Evolutionary conservation across 2,329 filamentous ascomycete species (phyloP), one percentile per base, ranked within the genome.

Genomic region (Coleophoma cylindrospora): DNA sequence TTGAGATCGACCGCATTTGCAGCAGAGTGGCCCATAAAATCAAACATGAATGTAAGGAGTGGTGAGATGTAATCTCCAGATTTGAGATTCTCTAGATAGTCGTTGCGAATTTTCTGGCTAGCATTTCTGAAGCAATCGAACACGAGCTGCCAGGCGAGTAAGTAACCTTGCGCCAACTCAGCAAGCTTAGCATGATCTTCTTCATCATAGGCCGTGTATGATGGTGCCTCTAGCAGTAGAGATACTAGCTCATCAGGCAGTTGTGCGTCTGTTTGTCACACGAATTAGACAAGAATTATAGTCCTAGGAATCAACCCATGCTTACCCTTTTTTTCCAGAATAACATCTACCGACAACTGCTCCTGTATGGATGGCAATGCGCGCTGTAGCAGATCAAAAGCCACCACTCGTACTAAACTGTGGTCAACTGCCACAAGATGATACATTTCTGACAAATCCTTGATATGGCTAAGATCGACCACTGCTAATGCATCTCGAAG

Each of bases 81-180:
- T 64, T 91, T 94, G 50, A 99, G 78, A 51, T 87, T 82, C 21
- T 89, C 81, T 0, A 83, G 80, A 61, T 96, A 97, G 61, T 91
- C 84, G 51, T 81, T 82, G 58, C 90, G 87, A 14, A 97, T 83
- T 60, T 90, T 89, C 66, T 88, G 86, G 0, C 91, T 89, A 12
- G 91, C 83, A 17, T 83, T 81, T 15, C 76, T 74, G 63, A 92
- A 95, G 41, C 92, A 86, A 59, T 95, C 90, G 63, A 95, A 97
- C 0, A 96, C 77, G 1, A 97, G 75, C 55, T 89, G 81, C 94
- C 94, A 99, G 11, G 89, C 87, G 27, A 96, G 74, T 3, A 99
- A 75, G 62, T 96, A 99, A 10, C 85, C 83, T 47, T 90, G 82
- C 44, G 96, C 74, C 0, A 79, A 64, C 1, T 81, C 72, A 11